These are phyloP conservation scores for Aureobasidium leucospermi DNA, from an alignment of 2,329 filamentous ascomycete species.

Conservation along the genomic window DNA sequence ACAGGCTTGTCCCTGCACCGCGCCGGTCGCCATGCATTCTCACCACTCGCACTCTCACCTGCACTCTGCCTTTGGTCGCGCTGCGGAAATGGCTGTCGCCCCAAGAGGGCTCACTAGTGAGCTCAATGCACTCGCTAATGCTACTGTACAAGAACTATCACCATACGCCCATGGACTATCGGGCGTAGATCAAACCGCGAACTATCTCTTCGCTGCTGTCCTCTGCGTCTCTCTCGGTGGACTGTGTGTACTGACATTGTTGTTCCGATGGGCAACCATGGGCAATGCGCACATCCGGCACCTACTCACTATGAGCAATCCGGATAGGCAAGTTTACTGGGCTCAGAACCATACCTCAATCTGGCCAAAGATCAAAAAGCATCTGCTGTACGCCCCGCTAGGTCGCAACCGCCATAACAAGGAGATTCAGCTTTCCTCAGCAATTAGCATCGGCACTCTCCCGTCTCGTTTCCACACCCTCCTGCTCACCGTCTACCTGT, in stretches of 20 bases:
- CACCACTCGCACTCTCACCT: conserved; percentile 16
- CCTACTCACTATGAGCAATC: conserved; percentile 36
- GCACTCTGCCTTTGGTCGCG: conserved; percentile 7
- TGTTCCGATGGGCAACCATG: conserved; percentile 36
- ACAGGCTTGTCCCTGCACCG: conserved; percentile 3
- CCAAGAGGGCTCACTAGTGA: conserved; percentile 11
- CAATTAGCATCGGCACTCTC: conserved; percentile 66
- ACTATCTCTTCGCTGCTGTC: conserved; percentile 41
- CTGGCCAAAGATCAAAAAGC: conserved; percentile 55
- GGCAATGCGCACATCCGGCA: conserved; percentile 38
- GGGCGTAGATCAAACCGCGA: conserved; percentile 41
- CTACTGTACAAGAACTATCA: conserved; percentile 11
- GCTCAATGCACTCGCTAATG: conserved; percentile 15
- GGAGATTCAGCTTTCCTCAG: conserved; percentile 60
- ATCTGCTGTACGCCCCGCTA: conserved; percentile 63
- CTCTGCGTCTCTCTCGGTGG: conserved; percentile 32
- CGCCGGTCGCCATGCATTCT: conserved; percentile 18
- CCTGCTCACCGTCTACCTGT: conserved; percentile 60
- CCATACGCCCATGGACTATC: conserved; percentile 36
- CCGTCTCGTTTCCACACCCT: conserved; percentile 71
- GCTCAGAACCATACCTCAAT: conserved; percentile 35
- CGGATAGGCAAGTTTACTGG: conserved; percentile 39
- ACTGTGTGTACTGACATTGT: conserved; percentile 31
- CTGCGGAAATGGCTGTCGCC: conserved; percentile 8
- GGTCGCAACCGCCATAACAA: conserved; percentile 69